Conservation (phyloP, 169 alveolate genomes). For the Babesia ovata region DNA sequence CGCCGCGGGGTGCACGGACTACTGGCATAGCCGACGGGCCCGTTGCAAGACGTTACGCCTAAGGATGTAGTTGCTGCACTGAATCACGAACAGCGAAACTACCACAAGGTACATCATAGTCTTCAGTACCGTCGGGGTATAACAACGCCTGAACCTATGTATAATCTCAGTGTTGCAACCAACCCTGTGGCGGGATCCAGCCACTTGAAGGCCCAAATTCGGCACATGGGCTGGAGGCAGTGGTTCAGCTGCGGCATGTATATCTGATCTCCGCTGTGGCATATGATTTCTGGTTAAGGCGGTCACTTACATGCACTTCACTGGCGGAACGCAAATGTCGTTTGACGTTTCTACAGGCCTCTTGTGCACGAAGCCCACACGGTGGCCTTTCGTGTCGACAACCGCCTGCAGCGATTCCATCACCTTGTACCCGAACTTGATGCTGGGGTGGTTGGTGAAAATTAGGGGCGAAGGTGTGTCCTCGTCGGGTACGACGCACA, state of each 20-base stretch:
- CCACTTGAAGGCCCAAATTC: conserved; percentile 74
- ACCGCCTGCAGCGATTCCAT: conserved; percentile 70
- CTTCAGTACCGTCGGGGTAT: conserved; percentile 31
- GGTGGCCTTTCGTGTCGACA: conserved; percentile 70
- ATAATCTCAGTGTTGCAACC: too few species aligned
- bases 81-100: conserved; percentile 16
- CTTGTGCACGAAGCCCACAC: conserved; percentile 72
- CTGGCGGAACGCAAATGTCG: conserved; percentile 60
- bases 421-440: conserved; percentile 76
- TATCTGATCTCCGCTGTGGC: conserved; percentile 72
- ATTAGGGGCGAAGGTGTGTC: conserved; percentile 52
- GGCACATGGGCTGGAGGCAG: conserved; percentile 76
- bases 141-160: conserved; percentile 33
- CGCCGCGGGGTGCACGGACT: conserved; percentile 19
- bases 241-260: conserved; percentile 75
- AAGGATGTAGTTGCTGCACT: conserved; percentile 22
- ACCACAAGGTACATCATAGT: conserved; percentile 7
- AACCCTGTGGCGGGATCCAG: conserved; percentile 68
- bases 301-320: conserved; percentile 35
- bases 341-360: conserved; percentile 34
- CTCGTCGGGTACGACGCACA: conserved; percentile 73
- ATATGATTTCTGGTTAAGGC: not conserved
- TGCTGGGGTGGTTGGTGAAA: conserved; percentile 72
- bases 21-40: conserved; percentile 56
- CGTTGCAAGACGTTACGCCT: conserved; percentile 26